Conservation (phyloP, 768 basidiomycete genomes). For the Suillus cothurnatus region DNA sequence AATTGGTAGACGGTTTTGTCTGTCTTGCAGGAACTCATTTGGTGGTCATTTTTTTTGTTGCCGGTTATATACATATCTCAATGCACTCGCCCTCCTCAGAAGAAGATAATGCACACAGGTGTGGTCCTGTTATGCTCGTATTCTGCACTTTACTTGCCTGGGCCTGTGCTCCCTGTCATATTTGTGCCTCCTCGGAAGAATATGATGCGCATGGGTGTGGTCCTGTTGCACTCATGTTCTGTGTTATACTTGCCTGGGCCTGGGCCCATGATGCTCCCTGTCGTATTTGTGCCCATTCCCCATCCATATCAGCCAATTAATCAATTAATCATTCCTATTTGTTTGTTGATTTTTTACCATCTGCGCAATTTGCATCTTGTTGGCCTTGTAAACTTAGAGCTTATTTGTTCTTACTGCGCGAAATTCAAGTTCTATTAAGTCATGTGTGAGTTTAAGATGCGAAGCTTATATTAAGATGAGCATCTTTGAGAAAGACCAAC, state of each 20-base stretch:
- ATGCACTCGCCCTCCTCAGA: no score
- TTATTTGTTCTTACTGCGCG: neutral
- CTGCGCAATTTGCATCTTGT: neutral
- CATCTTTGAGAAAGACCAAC: neutral
- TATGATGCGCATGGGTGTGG: no score
- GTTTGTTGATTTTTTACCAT: neutral
- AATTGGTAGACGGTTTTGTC: no score
- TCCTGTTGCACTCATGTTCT: no score
- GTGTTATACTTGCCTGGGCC: no score
- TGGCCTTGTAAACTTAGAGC: neutral
- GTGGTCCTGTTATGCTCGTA: no score
- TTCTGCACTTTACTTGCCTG: neutral
- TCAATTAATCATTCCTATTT: neutral
- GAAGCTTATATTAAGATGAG: neutral
- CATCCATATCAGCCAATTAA: no score
- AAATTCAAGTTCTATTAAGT: neutral
- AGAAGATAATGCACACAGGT: no score
- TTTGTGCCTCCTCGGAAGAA: no score
- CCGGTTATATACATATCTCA: neutral
- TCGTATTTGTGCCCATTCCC: no score
- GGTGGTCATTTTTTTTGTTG: neutral
- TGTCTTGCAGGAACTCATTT: no score
- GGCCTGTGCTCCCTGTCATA: neutral
- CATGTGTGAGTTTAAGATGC: neutral
- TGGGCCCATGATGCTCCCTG: no score